Evolutionary conservation across 192 early-diverging fungal species (phyloP), one percentile per base, ranked within the genome.

Genomic region (Entomortierella chlamydospora): DNA sequence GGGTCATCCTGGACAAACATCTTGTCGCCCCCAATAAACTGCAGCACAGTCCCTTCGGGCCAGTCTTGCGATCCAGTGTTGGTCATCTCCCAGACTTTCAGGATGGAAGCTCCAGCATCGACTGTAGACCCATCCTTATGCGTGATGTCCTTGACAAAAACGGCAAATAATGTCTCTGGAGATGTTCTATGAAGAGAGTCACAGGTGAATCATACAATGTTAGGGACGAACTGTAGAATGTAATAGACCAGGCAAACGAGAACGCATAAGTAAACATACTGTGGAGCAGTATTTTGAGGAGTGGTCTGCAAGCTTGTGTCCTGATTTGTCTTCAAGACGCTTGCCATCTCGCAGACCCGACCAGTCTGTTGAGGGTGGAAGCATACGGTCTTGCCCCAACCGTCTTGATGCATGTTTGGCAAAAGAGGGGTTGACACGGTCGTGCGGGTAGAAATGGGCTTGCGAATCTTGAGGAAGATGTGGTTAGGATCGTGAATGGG

Each of bases 71-170:
- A 57, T 51, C 90, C 91, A 70, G 84, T 68, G 64, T 93, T 93
- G 31, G 67, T 71, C 59, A 91, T 77, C 51, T 87, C 88, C 91
- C 91, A 93, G 15, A 90, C 87, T 84, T 93, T 93, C 29, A 84
- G 56, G 60, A 93, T 90, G 22, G 43, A 69, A 34, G 83, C 72
- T 57, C 72, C 79, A 6, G 87, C 66, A 1, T 41, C 51, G 9
- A 92, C 65, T 0, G 63, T 56, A 10, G 88, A 83, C 25, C 87
- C 86, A 57, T 93, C 90, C 18, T 86, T 88, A 54, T 90, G 70
- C 23, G 86, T 93, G 57, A 91, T 78, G 52, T 93, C 90, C 51
- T 89, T 88, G 55, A 93, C 83, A 69, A 92, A 92, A 1, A 31
- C 18, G 0, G 65, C 64, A 1, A 51, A 66, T 43, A 61, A 41